A percentile compares a stretch with the other conserved stretches of the same genome.
Evolutionary conservation across 2,329 filamentous ascomycete genomes (phyloP).

Genomic region (Incumbomyces delicatus): DNA sequence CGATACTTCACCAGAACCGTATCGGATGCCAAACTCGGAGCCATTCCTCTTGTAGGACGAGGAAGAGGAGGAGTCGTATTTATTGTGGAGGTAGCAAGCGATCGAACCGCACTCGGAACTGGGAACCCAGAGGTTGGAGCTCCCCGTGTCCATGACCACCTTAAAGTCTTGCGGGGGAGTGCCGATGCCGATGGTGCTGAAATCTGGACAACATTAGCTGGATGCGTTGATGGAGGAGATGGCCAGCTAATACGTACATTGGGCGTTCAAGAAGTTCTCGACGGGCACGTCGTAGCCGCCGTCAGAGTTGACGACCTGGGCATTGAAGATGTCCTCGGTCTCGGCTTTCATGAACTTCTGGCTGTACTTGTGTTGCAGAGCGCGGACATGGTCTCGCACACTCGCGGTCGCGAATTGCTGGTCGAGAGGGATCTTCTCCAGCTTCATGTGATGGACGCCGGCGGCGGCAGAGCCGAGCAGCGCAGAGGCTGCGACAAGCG

Average conservation of each 20-base stretch:
- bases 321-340: slow-evolving; percentile 70
- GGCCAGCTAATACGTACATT: slow-evolving; percentile 57
- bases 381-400: slow-evolving; percentile 70
- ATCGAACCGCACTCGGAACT: slow-evolving; percentile 85
- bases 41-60: slow-evolving; percentile 93
- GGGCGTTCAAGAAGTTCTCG: slow-evolving; percentile 96
- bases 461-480: slow-evolving; percentile 76
- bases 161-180: slow-evolving; percentile 92
- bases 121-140: slow-evolving; percentile 98
- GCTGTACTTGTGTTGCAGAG: slow-evolving; percentile 83
- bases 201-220: slow-evolving; percentile 51
- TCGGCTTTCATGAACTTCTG: slow-evolving; percentile 94
- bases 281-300: slow-evolving; percentile 62
- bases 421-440: slow-evolving; percentile 87
- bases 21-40: slow-evolving; percentile 80
- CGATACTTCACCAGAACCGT: slow-evolving; percentile 87
- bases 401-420: slow-evolving; percentile 84
- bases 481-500: slow-evolving; percentile 63
- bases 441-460: slow-evolving; percentile 89
- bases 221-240: background rate
- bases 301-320: slow-evolving; percentile 56
- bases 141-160: slow-evolving; percentile 95
- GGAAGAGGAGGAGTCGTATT: slow-evolving; percentile 86
- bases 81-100: slow-evolving; percentile 93
- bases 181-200: slow-evolving; percentile 90